Percentiles rank a stretch among this genome's conserved stretches.
Evolutionary conservation across 805 yeast species (phyloP).

Genomic region (Sugiyamaella americana): DNA sequence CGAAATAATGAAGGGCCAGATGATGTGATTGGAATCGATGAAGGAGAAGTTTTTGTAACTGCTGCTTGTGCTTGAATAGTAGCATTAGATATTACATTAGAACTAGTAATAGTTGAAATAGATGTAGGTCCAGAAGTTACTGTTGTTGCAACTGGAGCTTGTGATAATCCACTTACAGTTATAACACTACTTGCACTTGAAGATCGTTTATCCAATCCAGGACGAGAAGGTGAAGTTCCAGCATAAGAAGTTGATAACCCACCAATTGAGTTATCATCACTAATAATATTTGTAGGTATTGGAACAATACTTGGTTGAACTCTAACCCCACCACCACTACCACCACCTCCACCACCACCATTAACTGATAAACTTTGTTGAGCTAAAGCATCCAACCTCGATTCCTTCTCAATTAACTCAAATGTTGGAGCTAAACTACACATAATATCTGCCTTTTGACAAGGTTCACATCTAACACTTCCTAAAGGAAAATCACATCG

Average conservation of each 20-base stretch:
- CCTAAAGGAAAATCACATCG: conserved; percentile 30
- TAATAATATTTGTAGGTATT: too few relatives aligned
- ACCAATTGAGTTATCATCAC: too few relatives aligned
- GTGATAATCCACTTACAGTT: neutral
- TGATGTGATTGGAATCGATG: neutral
- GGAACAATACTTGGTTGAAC: too few relatives aligned
- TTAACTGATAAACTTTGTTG: conserved; percentile 3
- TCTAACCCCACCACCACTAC: too few relatives aligned
- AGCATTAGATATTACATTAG: neutral
- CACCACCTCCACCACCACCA: too few relatives aligned
- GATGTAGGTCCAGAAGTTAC: neutral
- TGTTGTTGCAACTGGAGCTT: neutral
- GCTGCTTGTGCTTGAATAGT: neutral
- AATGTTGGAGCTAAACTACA: conserved; percentile 28
- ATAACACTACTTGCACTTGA: conserved; percentile 1
- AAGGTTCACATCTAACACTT: conserved; percentile 30
- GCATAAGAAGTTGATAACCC: too few relatives aligned
- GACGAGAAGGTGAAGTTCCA: conserved; percentile 1
- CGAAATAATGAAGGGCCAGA: neutral
- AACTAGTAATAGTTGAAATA: neutral
- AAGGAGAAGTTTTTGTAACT: neutral
- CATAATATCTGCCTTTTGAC: conserved; percentile 28
- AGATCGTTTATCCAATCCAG: conserved; percentile 4
- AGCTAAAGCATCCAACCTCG: conserved; percentile 19
- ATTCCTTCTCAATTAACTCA: conserved; percentile 17